Evolutionary conservation across 148 eudicot species (phyloP), one percentile per base, ranked within the genome.

Genomic region (Polygonum maritimum): DNA sequence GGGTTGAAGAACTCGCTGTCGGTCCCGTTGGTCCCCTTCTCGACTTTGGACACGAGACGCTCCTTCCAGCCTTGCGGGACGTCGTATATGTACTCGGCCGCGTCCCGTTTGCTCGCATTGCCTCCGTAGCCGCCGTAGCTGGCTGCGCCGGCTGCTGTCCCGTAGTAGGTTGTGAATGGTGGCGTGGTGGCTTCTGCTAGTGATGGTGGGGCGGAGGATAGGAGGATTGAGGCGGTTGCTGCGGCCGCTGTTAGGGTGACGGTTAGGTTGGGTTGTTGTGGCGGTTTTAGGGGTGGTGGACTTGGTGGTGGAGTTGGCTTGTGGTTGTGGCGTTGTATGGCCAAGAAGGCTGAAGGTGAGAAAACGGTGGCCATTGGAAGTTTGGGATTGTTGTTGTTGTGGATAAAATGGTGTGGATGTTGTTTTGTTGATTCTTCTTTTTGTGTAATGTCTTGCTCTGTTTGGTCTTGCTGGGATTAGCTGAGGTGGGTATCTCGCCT

Each of bases 51-150:
- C 0, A 94, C 97, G 1, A 85, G 79, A 2, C 88, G 76, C 77
- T 91, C 98, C 77, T 94, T 94, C 98, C 98, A 94, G 2, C 98
- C 98, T 0, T 85, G 84, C 0, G 98, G 98, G 4, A 94, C 92
- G 16, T 94, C 97, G 76, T 94, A 94, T 1, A 81, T 52, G 86
- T 94, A 94, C 83, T 94, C 97, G 0, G 98, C 97, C 0, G 97
- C 85, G 78, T 89, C 92, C 69, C 90, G 84, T 76, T 91, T 91
- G 83, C 80, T 87, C 0, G 97, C 84, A 77, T 94, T 94, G 8
- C 97, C 98, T 0, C 98, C 97, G 75, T 88, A 94, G 13, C 98
- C 96, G 39, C 98, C 98, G 74, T 93, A 93, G 73, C 90, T 94
- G 72, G 97, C 91, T 0, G 98, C 98, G 40, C 97, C 90, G 6